Evolutionary conservation across 2,329 filamentous ascomycete genomes (phyloP), one percentile per base, ranked within the genome.

Genomic region (Escovopsis sp.): DNA sequence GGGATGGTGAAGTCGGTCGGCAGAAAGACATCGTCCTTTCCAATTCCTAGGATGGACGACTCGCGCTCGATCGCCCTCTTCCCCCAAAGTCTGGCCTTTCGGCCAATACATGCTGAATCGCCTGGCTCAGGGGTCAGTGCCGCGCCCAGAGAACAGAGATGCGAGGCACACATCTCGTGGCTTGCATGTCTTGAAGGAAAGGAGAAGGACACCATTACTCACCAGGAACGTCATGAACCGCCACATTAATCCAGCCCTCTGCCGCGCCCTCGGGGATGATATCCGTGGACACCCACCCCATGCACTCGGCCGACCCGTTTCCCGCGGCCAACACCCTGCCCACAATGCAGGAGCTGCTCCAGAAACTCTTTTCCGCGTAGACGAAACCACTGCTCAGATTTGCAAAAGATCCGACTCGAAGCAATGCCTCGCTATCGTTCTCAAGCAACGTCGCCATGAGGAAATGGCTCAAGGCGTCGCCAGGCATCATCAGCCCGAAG

Each of bases 281-380:
- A 35, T 74, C 68, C 21, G 68, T 75, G 10, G 72, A 76, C 35
- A 80, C 62, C 76, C 76, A 78, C 35, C 75, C 75, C 71, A 79
- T 73, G 48, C 75, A 75, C 48, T 79, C 75, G 0, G 66, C 66
- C 13, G 73, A 68, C 3, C 72, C 73, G 35, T 66, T 66, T 7
- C 71, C 69, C 19, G 73, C 74, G 21, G 74, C 74, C 25, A 80
- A 56, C 3, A 80, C 72, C 19, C 73, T 68, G 4, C 75, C 76
- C 9, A 79, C 67, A 29, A 80, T 62, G 48, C 74, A 79, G 11
- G 68, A 63, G 2, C 70, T 77, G 52, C 74, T 79, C 76, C 76
- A 80, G 50, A 79, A 80, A 41, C 73, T 79, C 57, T 72, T 76
- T 2, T 65, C 65, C 4, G 53, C 55, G 46, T 78, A 79, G 3